phyloP scores from a whole-genome alignment of 2,329 filamentous ascomycete species.

The Paracoccidioides lutzii region DNA sequence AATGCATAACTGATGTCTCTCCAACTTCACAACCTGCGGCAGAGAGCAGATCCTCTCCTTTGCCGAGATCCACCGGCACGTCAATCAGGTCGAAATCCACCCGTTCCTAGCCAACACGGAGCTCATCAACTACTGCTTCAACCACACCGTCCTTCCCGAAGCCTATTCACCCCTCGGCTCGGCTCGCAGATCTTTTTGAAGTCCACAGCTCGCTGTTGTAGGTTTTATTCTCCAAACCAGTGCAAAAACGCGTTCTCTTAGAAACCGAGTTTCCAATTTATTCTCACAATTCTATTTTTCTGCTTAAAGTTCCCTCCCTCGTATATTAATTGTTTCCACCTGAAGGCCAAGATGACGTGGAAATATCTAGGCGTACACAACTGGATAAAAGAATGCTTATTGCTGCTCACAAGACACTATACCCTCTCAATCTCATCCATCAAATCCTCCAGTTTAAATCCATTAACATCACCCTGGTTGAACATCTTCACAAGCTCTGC shows the following conservation, averaged over 20 bases:
- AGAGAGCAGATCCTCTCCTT: constrained; percentile 34
- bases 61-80: constrained; percentile 30
- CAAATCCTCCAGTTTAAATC: constrained; percentile 72
- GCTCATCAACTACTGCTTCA: constrained; percentile 31
- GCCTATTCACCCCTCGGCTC: constrained; percentile 42
- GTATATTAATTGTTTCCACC: too few species aligned
- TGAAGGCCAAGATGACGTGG: too few species aligned
- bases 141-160: constrained; percentile 28
- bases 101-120: constrained; percentile 36
- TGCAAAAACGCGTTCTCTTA: too few species aligned
- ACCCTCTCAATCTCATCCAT: constrained; percentile 82
- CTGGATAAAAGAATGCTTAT: not conserved
- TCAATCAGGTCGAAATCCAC: constrained; percentile 37
- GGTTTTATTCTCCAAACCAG: too few species aligned
- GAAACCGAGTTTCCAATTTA: too few species aligned
- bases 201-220: too few species aligned
- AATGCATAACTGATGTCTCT: constrained; percentile 32
- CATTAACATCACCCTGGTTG: constrained; percentile 54
- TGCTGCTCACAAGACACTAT: constrained; percentile 14
- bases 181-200: too few species aligned
- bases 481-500: constrained; percentile 70
- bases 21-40: constrained; percentile 53
- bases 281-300: too few species aligned
- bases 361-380: not conserved
- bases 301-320: too few species aligned